Percentiles rank a stretch among this genome's conserved stretches.
Evolutionary conservation across 768 basidiomycete species (phyloP).

Genomic region (Russula brevipes): DNA sequence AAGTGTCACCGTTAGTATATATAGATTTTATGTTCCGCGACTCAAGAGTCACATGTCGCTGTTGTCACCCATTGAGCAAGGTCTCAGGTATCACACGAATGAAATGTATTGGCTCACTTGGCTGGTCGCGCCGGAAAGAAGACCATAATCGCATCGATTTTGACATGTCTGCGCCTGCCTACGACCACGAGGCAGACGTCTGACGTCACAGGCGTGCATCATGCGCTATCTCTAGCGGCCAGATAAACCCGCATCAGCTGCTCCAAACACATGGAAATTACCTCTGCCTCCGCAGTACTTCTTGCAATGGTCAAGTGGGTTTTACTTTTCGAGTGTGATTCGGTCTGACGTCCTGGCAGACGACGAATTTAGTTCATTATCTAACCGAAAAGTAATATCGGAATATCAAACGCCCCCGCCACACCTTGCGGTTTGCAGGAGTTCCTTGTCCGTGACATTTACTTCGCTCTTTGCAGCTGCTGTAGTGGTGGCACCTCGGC

Average conservation of each 20-base stretch:
- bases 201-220: slow-evolving; percentile 7
- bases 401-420: background rate
- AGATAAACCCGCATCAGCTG: background rate
- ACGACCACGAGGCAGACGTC: slow-evolving; percentile 1
- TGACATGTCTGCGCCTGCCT: slow-evolving; percentile 4
- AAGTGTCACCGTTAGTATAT: background rate
- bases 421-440: background rate
- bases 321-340: background rate
- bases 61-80: background rate
- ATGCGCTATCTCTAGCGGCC: background rate
- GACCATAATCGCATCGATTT: background rate
- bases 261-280: background rate
- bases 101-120: background rate
- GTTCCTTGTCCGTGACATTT: background rate
- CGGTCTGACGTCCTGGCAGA: background rate
- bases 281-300: background rate
- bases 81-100: background rate
- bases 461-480: background rate
- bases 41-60: background rate
- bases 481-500: background rate
- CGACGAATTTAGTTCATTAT: background rate
- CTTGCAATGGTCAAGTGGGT: background rate
- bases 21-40: background rate
- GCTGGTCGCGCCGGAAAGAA: background rate
- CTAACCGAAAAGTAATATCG: background rate